Evolutionary conservation across 1,139 yeast species (phyloP), one percentile per base, ranked within the genome.

Genomic region (Meyerozyma athensensis): DNA sequence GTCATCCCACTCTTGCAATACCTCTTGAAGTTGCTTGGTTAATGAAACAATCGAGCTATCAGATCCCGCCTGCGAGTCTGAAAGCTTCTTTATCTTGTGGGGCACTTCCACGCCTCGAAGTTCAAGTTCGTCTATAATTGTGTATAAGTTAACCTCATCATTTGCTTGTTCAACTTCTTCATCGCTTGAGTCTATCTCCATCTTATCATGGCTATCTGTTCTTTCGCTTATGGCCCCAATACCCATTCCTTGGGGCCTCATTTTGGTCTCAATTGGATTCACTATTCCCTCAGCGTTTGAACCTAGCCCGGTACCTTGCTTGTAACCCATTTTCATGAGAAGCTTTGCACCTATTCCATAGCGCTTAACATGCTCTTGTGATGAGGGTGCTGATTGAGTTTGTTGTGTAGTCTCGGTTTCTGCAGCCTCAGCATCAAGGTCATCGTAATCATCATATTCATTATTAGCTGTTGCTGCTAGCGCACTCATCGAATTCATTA

Each of bases 321-420:
- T 70, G 56, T 87, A 90, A 0, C 98, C 98, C 97, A 92, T 90
- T 48, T 79, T 74, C 52, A 79, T 70, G 67, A 92, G 59, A 37
- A 92, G 64, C 38, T 74, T 64, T 2, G 96, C 96, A 24, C 97
- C 98, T 33, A 87, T 77, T 7, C 98, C 97, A 52, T 89, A 90
- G 39, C 26, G 18, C n/a, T 5, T 10, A 14, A 19, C 10, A 9
- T 32, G 34, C 18, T 13, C 19, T 5, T 28, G 12, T 28, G 12
- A 9, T 9, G 28, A n/a, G 19, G 17, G 10, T 12, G 30, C 32
- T 9, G 21, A 12, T 9, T 33, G 23, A n/a, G n/a, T n/a, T n/a
- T n/a, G n/a, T n/a, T n/a, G n/a, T n/a, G n/a, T n/a, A n/a, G n/a
- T n/a, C 17, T 30, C 16, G 4, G 10, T 8, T 16, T 18, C 23